These are phyloP conservation scores for Lactarius deliciosus DNA, from an alignment of 768 basidiomycete genomes.

Conservation along the genomic window DNA sequence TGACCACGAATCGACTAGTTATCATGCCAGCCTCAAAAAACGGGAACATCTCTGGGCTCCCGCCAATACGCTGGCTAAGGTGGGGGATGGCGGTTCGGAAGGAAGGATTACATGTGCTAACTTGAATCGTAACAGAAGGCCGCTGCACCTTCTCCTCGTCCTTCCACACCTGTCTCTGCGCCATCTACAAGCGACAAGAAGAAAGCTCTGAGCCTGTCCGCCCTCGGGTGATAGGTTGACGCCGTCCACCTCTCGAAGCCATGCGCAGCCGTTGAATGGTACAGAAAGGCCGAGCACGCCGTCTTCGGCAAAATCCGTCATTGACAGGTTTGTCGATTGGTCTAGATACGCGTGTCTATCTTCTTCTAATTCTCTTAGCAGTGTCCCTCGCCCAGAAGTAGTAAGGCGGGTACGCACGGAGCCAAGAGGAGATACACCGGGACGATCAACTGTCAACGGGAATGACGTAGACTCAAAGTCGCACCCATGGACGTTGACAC, in stretches of 20 bases:
- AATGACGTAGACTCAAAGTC: constrained; percentile 25
- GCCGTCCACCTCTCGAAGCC: constrained; percentile 61
- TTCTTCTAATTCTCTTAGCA: constrained; percentile 35
- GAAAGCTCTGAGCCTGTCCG: constrained; percentile 36
- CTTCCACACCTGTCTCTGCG: constrained; percentile 18
- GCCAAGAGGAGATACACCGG: constrained; percentile 40
- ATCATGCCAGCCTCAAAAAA: constrained; percentile 73
- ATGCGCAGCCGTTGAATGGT: constrained; percentile 38
- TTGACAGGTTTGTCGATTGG: constrained; percentile 56
- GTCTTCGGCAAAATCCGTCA: constrained; percentile 51
- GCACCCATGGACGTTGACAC: constrained; percentile 27
- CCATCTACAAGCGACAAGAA: constrained; percentile 25
- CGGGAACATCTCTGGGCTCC: constrained; percentile 58
- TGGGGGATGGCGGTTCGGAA: constrained; percentile 23
- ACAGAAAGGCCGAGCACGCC: constrained; percentile 37
- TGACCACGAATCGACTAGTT: constrained; percentile 42
- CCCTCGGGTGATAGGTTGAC: constrained; percentile 29
- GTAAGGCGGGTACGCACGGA: constrained; percentile 57
- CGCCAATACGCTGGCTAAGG: constrained; percentile 38
- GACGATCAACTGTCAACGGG: constrained; percentile 34
- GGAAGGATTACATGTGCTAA: neutral
- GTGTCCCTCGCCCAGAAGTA: constrained; percentile 77
- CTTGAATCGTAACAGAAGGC: constrained; percentile 14
- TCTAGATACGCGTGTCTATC: neutral
- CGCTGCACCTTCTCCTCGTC: constrained; percentile 23